Evolutionary conservation across 805 yeast genomes (phyloP).

Genomic region (Ogataea nonfermentans): DNA sequence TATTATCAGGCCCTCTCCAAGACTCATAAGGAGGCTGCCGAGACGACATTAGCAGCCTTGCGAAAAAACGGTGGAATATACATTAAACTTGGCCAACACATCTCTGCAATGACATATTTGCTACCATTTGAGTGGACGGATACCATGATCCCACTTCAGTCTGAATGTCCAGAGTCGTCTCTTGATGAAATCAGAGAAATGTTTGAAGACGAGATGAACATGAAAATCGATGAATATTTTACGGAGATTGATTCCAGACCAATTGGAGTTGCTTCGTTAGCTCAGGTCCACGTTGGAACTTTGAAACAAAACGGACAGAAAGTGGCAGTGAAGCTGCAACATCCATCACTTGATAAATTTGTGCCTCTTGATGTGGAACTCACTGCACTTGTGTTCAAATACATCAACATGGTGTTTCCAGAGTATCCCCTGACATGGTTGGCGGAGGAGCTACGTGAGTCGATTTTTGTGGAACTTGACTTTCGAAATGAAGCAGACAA

Average conservation of each 20-base stretch:
- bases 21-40: conserved; percentile 77
- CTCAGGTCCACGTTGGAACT: conserved; percentile 87
- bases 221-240: conserved; percentile 59
- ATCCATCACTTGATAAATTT: conserved; percentile 80
- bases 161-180: conserved; percentile 81
- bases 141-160: conserved; percentile 91
- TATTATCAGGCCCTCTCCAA: conserved; percentile 51
- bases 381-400: conserved; percentile 70
- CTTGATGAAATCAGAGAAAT: conserved; percentile 63
- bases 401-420: conserved; percentile 80
- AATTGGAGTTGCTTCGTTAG: conserved; percentile 92
- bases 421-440: conserved; percentile 93
- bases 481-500: conserved; percentile 84
- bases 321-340: conserved; percentile 95
- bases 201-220: conserved; percentile 68
- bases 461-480: conserved; percentile 88
- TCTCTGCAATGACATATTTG: conserved; percentile 87
- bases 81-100: conserved; percentile 93
- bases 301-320: conserved; percentile 51
- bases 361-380: conserved; percentile 86
- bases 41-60: conserved; percentile 72
- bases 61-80: conserved; percentile 89
- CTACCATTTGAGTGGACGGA: conserved; percentile 94
- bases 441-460: conserved; percentile 85
- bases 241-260: conserved; percentile 67